A percentile compares a stretch with the other conserved stretches of the same genome.
Conservation (phyloP, 2,329 filamentous ascomycete genomes). For the Talaromyces sp. region DNA sequence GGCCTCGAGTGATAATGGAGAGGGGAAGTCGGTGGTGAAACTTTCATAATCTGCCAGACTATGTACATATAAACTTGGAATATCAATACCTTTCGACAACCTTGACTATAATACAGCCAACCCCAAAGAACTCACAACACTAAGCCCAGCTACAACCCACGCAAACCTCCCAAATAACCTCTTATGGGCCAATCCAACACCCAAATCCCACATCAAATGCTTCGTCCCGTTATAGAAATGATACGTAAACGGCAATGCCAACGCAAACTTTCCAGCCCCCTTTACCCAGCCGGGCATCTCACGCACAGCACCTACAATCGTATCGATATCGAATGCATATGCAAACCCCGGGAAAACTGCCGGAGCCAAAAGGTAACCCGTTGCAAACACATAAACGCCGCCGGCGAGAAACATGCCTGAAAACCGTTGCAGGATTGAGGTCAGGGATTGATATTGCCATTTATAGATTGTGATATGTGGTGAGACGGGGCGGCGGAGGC, state of each 20-base stretch:
- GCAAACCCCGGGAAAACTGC: constrained; percentile 61
- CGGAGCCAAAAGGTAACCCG: constrained; percentile 75
- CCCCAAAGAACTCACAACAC: constrained; percentile 7
- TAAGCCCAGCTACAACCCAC: constrained; percentile 17
- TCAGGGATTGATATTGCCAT: constrained; percentile 78
- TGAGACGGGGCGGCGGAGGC: constrained; percentile 71
- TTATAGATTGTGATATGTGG: constrained; percentile 85
- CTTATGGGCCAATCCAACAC: constrained; percentile 57
- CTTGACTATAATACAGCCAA: constrained; percentile 2
- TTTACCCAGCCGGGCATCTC: constrained; percentile 56
- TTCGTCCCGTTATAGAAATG: constrained; percentile 65
- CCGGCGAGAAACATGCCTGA: constrained; percentile 71
- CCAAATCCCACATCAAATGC: constrained; percentile 67
- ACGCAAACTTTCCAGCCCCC: constrained; percentile 52
- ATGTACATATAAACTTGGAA: not conserved
- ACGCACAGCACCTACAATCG: constrained; percentile 50
- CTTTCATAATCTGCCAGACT: not conserved
- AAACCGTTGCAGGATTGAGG: constrained; percentile 71
- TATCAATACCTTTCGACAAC: not conserved
- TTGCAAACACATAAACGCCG: constrained; percentile 70
- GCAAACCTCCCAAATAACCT: constrained; percentile 51
- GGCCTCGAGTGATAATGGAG: not conserved
- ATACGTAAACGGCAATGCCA: constrained; percentile 64
- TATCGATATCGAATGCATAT: not conserved
- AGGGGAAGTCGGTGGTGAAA: constrained; percentile 2